Base-by-base conservation (phyloP, 2,329 filamentous ascomycete genomes). In the Meredithiella fracta region DNA sequence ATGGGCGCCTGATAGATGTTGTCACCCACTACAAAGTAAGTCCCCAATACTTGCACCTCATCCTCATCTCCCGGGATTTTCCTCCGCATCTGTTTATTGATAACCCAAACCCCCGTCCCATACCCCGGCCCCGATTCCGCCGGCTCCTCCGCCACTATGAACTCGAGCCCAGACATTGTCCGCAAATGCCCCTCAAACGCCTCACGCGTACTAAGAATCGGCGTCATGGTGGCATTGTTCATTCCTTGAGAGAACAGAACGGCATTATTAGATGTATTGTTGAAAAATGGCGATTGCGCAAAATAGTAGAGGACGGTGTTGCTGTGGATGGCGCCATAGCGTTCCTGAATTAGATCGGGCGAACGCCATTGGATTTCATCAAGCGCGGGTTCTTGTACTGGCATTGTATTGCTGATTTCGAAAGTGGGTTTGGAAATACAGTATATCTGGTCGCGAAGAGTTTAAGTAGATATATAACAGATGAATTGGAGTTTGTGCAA, bases 301-400 rank as follows among this genome's bases (percentile, higher is more conserved):
- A 85, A 84, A 69, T 85, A 85, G 69, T 77, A 81, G 58, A 83
- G 76, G 59, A 85, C 72, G 49, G 74, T 75, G 65, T 84, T 83
- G 61, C 72, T 77, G 66, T 85, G 80, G 53, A 85, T 73, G 64
- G 79, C 75, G 60, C 72, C 74, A 70, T 79, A 75, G 49, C 68
- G 65, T 51, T 72, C 69, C 49, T 74, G 69, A 47, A 71, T 68
- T 51, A 67, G 67, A 7, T 23, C 29, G 20, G 77, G 77, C 38
- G 75, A 73, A 59, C 72, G 73, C 80, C 80, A 85, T 71, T 80
- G 78, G 59, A 83, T 82, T 70, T 85, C 81, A 65, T 84, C 81
- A 59, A 83, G 71, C 5, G 76, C 74, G 1, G 73, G 71, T 0
- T 77, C 75, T 62, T 71, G 70, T 15, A 72, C 66, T 23, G 67